phyloP scores from a whole-genome alignment of 2,329 filamentous ascomycete genomes.

The Colletotrichum caudatum region DNA sequence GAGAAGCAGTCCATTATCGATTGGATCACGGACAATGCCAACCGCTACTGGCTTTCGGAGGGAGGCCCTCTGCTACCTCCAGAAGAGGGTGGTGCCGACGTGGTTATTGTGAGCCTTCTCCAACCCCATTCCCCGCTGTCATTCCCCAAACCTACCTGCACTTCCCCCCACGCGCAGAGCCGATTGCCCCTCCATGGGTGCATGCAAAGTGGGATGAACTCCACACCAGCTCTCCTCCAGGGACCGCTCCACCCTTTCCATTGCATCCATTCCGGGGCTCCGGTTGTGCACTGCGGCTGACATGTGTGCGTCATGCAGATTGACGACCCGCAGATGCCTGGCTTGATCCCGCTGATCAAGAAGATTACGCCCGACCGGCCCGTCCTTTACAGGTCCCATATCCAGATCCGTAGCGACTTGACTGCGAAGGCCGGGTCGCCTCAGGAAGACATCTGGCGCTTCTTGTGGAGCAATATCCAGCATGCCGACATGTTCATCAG shows the following conservation, averaged over 20 bases:
- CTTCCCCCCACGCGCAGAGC: constrained; percentile 14
- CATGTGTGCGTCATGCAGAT: constrained; percentile 57
- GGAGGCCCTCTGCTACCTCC: constrained; percentile 75
- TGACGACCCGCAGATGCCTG: constrained; percentile 88
- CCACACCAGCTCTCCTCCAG: constrained; percentile 29
- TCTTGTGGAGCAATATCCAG: constrained; percentile 79
- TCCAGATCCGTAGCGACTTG: constrained; percentile 83
- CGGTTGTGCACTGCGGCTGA: constrained; percentile 19
- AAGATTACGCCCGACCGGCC: constrained; percentile 77
- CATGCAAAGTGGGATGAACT: constrained; percentile 29
- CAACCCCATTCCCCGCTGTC: neutral
- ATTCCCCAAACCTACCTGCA: constrained; percentile 36
- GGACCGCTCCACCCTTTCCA: constrained; percentile 10
- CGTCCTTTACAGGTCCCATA: constrained; percentile 84
- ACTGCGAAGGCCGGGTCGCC: constrained; percentile 72
- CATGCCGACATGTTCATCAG: constrained; percentile 83
- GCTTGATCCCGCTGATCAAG: constrained; percentile 81
- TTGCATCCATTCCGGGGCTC: neutral
- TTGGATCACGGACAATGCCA: constrained; percentile 81
- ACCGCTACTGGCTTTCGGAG: constrained; percentile 78
- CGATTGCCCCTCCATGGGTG: constrained; percentile 32
- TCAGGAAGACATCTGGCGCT: constrained; percentile 80
- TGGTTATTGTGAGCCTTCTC: constrained; percentile 69
- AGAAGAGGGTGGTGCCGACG: constrained; percentile 78
- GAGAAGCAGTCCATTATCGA: constrained; percentile 73